Evolutionary conservation across 2,329 filamentous ascomycete species (phyloP).

Genomic region (Pyrenophora teres): DNA sequence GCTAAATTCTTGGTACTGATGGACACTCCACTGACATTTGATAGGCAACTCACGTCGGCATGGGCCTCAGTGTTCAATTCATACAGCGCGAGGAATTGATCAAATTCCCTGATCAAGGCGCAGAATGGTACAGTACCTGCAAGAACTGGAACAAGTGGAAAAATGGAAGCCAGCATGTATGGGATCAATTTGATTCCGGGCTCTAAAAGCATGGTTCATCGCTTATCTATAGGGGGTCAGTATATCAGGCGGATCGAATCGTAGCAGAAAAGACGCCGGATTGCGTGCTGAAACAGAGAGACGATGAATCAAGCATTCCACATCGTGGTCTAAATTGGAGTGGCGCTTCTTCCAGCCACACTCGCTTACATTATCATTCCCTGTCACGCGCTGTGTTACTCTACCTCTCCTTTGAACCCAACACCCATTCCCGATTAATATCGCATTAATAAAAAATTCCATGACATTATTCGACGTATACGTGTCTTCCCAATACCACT

Average conservation of each 20-base stretch:
- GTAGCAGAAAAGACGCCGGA: too few relatives aligned
- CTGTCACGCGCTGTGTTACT: background rate
- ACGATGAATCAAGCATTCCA: too few relatives aligned
- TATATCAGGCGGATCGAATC: background rate
- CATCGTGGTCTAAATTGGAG: too few relatives aligned
- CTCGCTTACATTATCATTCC: too few relatives aligned
- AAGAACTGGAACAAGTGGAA: constrained; percentile 29
- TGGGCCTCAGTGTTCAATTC: constrained; percentile 35
- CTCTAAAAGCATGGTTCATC: constrained; percentile 42
- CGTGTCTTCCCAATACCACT: too few relatives aligned
- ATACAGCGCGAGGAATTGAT: constrained; percentile 31
- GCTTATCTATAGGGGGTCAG: constrained; percentile 3
- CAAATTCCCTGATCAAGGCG: constrained; percentile 23
- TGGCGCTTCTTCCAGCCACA: too few relatives aligned
- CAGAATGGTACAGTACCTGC: constrained; percentile 36
- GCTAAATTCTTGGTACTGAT: background rate
- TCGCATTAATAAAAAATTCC: background rate
- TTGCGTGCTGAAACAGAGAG: too few relatives aligned
- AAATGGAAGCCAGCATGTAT: constrained; percentile 26
- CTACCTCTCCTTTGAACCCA: background rate
- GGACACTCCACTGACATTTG: background rate
- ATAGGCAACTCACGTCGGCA: constrained; percentile 33
- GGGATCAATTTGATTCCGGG: constrained; percentile 49
- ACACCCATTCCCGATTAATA: background rate
- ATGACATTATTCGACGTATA: too few relatives aligned